Conservation (phyloP, 306 rosid species). For the Cercis canadensis region DNA sequence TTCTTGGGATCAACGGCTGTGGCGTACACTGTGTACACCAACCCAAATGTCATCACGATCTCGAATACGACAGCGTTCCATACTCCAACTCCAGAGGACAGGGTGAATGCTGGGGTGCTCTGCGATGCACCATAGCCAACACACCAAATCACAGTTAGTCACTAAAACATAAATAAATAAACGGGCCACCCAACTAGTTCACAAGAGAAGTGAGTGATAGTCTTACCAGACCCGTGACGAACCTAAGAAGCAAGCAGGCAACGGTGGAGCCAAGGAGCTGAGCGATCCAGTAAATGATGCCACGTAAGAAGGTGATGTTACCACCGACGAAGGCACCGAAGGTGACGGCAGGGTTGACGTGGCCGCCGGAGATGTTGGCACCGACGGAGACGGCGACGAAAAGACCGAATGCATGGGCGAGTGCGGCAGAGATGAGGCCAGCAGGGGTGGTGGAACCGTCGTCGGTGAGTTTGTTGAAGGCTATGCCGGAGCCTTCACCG, state of each 20-base stretch:
- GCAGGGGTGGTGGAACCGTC: constrained; percentile 57
- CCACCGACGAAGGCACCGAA: constrained; percentile 90
- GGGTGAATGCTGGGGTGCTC: constrained; percentile 61
- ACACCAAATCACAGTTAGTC: not conserved
- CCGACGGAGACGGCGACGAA: constrained; percentile 78
- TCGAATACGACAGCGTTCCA: constrained; percentile 82
- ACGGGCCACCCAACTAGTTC: not conserved
- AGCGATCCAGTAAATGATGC: constrained; percentile 78
- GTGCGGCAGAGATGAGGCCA: constrained; percentile 72
- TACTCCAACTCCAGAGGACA: constrained; percentile 65
- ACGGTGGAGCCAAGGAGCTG: constrained; percentile 84
- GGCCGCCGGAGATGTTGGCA: constrained; percentile 94
- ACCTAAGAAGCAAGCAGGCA: constrained; percentile 65
- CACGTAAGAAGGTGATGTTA: constrained; percentile 75
- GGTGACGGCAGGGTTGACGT: constrained; percentile 95
- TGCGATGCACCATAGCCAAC: constrained; percentile 41
- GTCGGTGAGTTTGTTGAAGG: constrained; percentile 76
- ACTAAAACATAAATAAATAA: not conserved
- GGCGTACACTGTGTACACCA: constrained; percentile 93
- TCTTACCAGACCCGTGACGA: constrained; percentile 70
- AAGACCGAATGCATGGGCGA: constrained; percentile 82
- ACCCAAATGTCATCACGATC: constrained; percentile 87
- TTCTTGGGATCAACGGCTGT: constrained; percentile 86
- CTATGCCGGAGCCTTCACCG: constrained; percentile 83
- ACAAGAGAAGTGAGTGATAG: not conserved